Evolutionary conservation across 1,139 yeast species (phyloP), one percentile per base, ranked within the genome.

Genomic region (Blastobotrys petasosporus): DNA sequence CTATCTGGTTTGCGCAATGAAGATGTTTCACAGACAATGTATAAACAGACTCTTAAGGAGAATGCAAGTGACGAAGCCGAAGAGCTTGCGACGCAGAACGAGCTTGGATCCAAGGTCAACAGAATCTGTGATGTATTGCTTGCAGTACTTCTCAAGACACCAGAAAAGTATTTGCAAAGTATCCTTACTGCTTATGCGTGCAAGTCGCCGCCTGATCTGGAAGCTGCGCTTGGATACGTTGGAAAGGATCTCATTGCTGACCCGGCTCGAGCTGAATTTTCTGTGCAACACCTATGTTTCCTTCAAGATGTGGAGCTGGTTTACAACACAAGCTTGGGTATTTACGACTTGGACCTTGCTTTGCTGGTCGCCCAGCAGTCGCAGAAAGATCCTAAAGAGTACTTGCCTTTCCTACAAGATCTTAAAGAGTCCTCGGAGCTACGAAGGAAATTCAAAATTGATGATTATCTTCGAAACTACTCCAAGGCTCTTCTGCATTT

Each of bases 311-410:
- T 88, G 32, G 87, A 87, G 60, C 71, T 78, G 53, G 72, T 92
- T 30, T 92, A 90, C 65, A 75, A 81, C 45, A 80, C 84, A 13
- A 85, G 97, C 0, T 73, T 92, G 51, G 85, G 95, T 1, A 70
- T 85, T 32, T 94, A 94, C 60, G 85, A 92, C 63, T 81, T 94
- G 36, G 81, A 81, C 50, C 69, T 90, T 54, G 79, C 98, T 0
- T 72, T 94, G 49, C 74, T 77, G 10, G 81, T 94, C 53, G 98
- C 98, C 0, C 97, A 94, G 63, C 92, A 88, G 61, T 88, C 97
- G 0, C 97, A 92, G 65, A 88, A 84, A 74, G 99, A 94, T 68
- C 99, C 99, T 25, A 87, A 90, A 60, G 99, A 94, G 64, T 94
- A 92, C 59, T 69, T 94, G 45, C 97, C 98, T 44, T 94, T 92